These are phyloP conservation scores for Quercus tomentella DNA, from an alignment of 331 rosid genomes.

Conservation along the genomic window DNA sequence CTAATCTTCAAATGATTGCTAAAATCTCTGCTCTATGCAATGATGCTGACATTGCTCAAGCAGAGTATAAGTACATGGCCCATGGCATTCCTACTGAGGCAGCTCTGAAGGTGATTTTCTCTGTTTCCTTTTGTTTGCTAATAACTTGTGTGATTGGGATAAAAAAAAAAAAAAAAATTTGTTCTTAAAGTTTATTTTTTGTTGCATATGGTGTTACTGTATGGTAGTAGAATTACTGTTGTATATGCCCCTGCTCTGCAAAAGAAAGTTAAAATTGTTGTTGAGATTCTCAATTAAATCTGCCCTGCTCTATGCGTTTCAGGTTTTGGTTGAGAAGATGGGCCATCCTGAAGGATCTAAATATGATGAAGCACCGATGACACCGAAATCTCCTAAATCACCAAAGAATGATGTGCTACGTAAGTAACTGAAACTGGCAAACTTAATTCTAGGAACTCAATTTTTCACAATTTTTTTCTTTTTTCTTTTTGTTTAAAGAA, in stretches of 20 bases:
- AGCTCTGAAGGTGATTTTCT: slow-evolving; percentile 49
- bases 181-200: not conserved
- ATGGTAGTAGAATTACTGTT: not conserved
- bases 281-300: slow-evolving; percentile 3
- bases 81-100: slow-evolving; percentile 90
- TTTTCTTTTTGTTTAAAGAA: no score
- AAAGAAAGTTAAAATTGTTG: not conserved
- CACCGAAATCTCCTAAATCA: no score
- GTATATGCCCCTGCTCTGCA: not conserved
- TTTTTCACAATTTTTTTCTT: no score
- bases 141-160: not conserved
- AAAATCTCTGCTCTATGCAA: slow-evolving; percentile 74
- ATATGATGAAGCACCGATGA: slow-evolving; percentile 8
- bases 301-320: slow-evolving; percentile 14
- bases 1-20: slow-evolving; percentile 70
- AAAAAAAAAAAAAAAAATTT: not conserved
- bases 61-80: slow-evolving; percentile 58
- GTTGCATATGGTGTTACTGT: not conserved
- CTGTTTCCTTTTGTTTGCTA: not conserved
- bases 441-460: not conserved
- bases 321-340: slow-evolving; percentile 86
- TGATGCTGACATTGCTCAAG: slow-evolving; percentile 59
- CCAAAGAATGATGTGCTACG: slow-evolving; percentile 23
- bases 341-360: slow-evolving; percentile 52
- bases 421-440: slow-evolving; percentile 17